Evolutionary conservation across 257 asterid genomes (phyloP), one percentile per base, ranked within the genome.

Genomic region (Capsicum pubescens): DNA sequence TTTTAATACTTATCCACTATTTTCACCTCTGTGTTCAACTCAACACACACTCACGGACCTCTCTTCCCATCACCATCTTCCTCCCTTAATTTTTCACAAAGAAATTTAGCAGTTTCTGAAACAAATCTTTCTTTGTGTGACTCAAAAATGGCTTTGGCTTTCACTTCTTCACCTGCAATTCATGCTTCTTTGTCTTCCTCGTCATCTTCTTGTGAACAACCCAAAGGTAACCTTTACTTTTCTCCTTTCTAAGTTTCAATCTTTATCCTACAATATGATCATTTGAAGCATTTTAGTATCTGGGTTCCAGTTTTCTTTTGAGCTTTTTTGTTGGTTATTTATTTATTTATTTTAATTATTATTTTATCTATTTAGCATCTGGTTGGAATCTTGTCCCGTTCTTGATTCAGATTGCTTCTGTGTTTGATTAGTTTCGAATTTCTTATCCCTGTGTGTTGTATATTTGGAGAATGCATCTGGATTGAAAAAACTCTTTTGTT

Each of bases 81-180:
- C 26, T 64, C 70, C 3, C 21, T 14, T n/a, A 11, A 3, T 32
- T 46, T 44, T 54, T 67, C 61, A 21, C 61, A 35, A 15, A 52
- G 63, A 50, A 82, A 67, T 68, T 82, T 42, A 9, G 6, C 1
- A 6, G n/a, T 50, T 48, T 79, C 72, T 32, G 70, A 58, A 63
- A 52, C 81, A 52, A 74, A 74, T 76, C 32, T n/a, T 61, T 74
- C 14, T 74, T 21, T 74, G 21, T 13, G 46, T 12, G 44, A 3
- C 44, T 35, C 11, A 44, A 42, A 21, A 48, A 93, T 93, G 98
- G 97, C 96, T 36, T 83, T 91, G 88, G 89, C 96, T 79, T 88
- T 92, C 58, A 86, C 91, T n/a, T 90, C 95, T 44, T 91, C 98
- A 14, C 46, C 93, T 48, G 90, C 91, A 69, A 79, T 90, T 86